Percentiles rank a stretch among this genome's conserved stretches.
phyloP scores from a whole-genome alignment of 2,329 filamentous ascomycete genomes.

The Arthrobotrys conoides region DNA sequence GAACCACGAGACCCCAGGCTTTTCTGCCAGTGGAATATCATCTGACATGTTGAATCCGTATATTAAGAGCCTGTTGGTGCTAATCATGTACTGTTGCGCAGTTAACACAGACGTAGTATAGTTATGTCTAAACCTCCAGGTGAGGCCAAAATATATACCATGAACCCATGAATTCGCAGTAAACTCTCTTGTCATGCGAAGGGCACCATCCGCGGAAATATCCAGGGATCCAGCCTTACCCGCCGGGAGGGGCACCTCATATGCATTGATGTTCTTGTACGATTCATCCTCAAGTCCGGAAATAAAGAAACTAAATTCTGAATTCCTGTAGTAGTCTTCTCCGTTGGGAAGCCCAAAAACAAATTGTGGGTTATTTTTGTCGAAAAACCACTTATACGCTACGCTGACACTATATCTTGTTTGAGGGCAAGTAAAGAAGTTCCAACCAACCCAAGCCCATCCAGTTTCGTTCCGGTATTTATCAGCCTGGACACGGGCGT shows the following conservation, averaged over 20 bases:
- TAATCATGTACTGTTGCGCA: neutral
- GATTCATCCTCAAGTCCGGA: neutral
- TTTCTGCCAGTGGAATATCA: neutral
- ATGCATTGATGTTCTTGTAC: neutral
- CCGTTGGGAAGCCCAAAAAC: too few species aligned
- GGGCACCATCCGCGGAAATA: neutral
- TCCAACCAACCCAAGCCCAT: slow-evolving; percentile 11
- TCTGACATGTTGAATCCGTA: slow-evolving; percentile 3
- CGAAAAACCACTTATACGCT: slow-evolving; percentile 33
- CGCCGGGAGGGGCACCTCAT: neutral
- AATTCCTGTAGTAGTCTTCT: neutral
- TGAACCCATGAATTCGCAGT: neutral
- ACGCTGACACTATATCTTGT: slow-evolving; percentile 21
- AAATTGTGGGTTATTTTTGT: neutral
- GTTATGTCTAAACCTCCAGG: neutral
- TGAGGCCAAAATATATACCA: slow-evolving; percentile 1
- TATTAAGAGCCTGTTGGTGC: neutral
- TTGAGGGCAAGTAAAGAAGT: slow-evolving; percentile 4
- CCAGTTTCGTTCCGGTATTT: neutral
- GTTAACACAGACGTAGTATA: neutral
- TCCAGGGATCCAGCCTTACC: neutral
- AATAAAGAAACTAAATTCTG: neutral
- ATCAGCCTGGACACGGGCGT: slow-evolving; percentile 1
- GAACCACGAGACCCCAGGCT: neutral
- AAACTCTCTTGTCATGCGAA: neutral